These are phyloP conservation scores for Heliamphora exappendiculata DNA, from an alignment of 148 eudicot genomes.

Conservation along the genomic window DNA sequence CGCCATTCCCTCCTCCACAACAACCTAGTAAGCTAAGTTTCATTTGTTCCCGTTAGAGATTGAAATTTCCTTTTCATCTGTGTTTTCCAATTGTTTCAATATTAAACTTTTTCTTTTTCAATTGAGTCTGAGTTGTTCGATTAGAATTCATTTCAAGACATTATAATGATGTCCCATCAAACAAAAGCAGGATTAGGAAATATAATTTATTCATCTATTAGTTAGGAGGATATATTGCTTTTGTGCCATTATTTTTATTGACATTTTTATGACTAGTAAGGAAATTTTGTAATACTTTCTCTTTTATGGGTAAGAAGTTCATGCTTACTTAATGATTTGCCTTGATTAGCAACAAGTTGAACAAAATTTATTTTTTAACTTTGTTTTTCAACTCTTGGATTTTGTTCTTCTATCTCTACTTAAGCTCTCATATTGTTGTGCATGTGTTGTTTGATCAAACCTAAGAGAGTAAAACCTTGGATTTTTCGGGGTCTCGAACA, in stretches of 20 bases:
- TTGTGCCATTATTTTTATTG: not conserved
- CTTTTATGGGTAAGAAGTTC: not conserved
- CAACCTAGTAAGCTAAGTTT: conserved; percentile 80
- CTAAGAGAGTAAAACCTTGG: not conserved
- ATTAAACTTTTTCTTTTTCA: no score
- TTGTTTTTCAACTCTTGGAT: not conserved
- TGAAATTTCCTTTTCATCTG: not conserved
- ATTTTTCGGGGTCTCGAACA: not conserved
- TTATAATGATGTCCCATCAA: not conserved
- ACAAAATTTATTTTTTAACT: not conserved
- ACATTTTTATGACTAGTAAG: not conserved
- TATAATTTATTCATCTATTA: not conserved
- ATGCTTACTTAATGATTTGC: not conserved
- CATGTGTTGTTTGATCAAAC: not conserved
- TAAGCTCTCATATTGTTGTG: not conserved
- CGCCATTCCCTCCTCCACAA: conserved; percentile 96
- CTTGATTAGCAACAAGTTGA: not conserved
- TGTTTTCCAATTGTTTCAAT: not conserved
- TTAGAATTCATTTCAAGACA: not conserved
- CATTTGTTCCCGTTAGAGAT: not conserved
- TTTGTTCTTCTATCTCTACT: not conserved
- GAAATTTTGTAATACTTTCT: not conserved
- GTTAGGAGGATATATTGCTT: no score
- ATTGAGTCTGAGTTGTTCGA: not conserved
- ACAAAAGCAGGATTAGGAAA: not conserved